These are phyloP conservation scores for Aquilaria yunnanensis DNA, from an alignment of 345 rosid genomes.

Conservation along the genomic window DNA sequence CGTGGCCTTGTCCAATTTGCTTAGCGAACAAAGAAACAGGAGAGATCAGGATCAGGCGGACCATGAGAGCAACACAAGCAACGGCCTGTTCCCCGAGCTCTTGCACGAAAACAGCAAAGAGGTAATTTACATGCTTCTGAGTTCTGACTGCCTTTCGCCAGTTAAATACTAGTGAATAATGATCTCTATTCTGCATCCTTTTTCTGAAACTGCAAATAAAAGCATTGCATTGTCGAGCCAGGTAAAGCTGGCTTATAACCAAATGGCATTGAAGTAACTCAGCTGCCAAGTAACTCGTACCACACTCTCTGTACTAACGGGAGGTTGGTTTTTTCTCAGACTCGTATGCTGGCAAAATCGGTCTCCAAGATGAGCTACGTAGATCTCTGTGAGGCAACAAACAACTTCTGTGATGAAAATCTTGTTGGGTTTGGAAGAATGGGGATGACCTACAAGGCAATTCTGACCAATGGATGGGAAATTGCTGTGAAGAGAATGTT, in stretches of 20 bases:
- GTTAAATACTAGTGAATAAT: not conserved
- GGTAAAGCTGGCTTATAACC: too few relatives aligned
- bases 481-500: slow-evolving; percentile 9
- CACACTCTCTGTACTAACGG: too few relatives aligned
- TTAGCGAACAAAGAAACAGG: not conserved
- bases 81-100: not conserved
- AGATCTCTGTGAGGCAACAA: slow-evolving; percentile 2
- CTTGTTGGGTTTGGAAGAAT: slow-evolving; percentile 7
- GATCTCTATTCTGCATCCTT: too few relatives aligned
- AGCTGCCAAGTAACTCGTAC: too few relatives aligned
- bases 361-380: slow-evolving; percentile 1
- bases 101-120: slow-evolving; percentile 2
- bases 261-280: too few relatives aligned
- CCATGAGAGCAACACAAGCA: not conserved
- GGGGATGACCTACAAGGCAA: slow-evolving; percentile 16
- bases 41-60: not conserved
- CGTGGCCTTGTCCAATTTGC: not conserved
- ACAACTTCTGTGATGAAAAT: slow-evolving; percentile 1
- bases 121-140: not conserved
- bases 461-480: not conserved
- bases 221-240: too few relatives aligned
- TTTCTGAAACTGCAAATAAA: too few relatives aligned
- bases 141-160: not conserved
- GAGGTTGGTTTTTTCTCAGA: not conserved
- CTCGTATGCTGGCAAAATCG: slow-evolving; percentile 1